Evolutionary conservation across 2,329 filamentous ascomycete species (phyloP), one percentile per base, ranked within the genome.

Genomic region (Paramyrothecium sp.): DNA sequence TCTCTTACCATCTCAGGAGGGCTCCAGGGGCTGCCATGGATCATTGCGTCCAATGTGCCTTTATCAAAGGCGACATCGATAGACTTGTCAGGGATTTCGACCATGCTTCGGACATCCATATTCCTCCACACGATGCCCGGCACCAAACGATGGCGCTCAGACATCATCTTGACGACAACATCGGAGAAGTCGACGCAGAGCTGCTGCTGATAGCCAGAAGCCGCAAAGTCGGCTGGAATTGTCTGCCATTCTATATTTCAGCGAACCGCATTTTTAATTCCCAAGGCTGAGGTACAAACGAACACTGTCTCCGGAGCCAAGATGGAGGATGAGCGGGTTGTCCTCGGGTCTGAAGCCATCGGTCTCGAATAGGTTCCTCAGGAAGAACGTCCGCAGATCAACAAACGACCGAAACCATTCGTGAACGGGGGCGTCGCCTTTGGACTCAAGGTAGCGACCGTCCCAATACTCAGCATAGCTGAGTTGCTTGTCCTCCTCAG

Each of bases 41-140:
- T 80, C 77, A 85, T 82, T 50, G 78, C 80, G 67, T 85, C 81
- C 3, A 85, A 69, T 1, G 81, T 84, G 3, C 76, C 75, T 65
- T 85, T 85, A 61, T 85, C 81, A 60, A 88, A 84, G 12, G 82
- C 82, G 7, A 86, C 74, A 61, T 84, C 80, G 44, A 87, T 65
- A 1, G 75, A 78, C 1, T 58, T 63, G 33, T 73, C 67, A 1
- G 69, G 63, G 1, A 84, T 61, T 1, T 66, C 65, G 10, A 67
- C 62, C 74, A 87, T 78, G 38, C 80, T 61, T 7, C 83, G 78
- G 3, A 86, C 77, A 62, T 87, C 83, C 58, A 75, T 75, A 38
- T 73, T 67, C 23, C 65, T 60, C 83, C 83, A 87, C 52, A 73
- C 67, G n/a, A 84, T 79, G 4, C 72, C 73, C 4, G 68, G 56